Percentiles rank a stretch among this genome's conserved stretches.
Evolutionary conservation across 306 rosid species (phyloP).

Genomic region (Quercus wislizeni): DNA sequence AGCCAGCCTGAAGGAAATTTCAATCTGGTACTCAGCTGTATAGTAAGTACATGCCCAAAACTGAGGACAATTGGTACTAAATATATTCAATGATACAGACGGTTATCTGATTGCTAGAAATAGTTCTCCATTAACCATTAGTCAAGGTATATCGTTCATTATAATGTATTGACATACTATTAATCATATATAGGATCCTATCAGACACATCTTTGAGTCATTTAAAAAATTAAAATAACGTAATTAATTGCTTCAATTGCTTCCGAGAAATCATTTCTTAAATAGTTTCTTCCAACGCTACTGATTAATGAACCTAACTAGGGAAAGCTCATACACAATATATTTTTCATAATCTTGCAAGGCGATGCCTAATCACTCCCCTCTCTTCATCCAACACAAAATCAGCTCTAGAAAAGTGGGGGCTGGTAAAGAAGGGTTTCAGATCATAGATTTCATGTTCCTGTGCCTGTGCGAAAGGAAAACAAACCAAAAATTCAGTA

Average conservation of each 20-base stretch:
- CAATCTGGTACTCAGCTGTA: not conserved
- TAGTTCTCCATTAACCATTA: not conserved
- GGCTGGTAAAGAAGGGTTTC: conserved; percentile 75
- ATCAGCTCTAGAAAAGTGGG: conserved; percentile 56
- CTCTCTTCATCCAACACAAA: conserved; percentile 63
- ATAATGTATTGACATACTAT: not conserved
- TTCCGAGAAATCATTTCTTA: not conserved
- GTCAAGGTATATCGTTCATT: not conserved
- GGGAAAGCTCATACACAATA: not conserved
- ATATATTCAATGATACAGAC: not conserved
- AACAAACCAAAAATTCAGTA: conserved; percentile 16
- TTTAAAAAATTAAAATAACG: not conserved
- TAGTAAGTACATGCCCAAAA: not conserved
- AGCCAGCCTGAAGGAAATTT: not conserved
- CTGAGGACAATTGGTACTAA: not conserved
- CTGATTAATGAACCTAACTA: not conserved
- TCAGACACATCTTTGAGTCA: not conserved
- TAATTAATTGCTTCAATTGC: not conserved
- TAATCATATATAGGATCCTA: not conserved
- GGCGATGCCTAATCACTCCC: conserved; percentile 65
- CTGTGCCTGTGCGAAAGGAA: conserved; percentile 64
- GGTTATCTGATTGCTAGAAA: not conserved
- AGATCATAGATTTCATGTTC: conserved; percentile 87
- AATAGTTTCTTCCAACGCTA: not conserved
- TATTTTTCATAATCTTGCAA: conserved; percentile 36